Percentiles rank a stretch among this genome's conserved stretches.
These are phyloP conservation scores for Fusarium acutatum DNA, from an alignment of 2,329 filamentous ascomycete genomes.

Conservation along the genomic window DNA sequence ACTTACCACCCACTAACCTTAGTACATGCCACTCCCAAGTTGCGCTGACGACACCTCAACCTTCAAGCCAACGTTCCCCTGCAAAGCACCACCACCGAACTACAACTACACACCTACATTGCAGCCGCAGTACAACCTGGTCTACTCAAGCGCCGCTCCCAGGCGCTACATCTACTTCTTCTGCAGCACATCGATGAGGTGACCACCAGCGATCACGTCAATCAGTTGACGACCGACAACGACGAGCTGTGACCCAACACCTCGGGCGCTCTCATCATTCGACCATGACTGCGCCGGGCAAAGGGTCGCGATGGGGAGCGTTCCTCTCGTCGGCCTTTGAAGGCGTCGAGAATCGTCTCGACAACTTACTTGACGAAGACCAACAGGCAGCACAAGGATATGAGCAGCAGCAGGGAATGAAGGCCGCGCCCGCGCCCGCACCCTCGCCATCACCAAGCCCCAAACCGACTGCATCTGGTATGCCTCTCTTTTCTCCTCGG, in stretches of 20 bases:
- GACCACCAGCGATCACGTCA: conserved; percentile 30
- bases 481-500: not conserved
- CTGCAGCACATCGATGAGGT: conserved; percentile 27
- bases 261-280: conserved; percentile 40
- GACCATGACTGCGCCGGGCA: conserved; percentile 59
- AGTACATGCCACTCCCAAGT: conserved; percentile 16
- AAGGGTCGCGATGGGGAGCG: conserved; percentile 74
- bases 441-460: conserved; percentile 46
- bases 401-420: conserved; percentile 36
- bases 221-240: conserved; percentile 30
- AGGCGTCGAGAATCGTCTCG: conserved; percentile 90
- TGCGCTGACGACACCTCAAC: conserved; percentile 33
- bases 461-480: conserved; percentile 16
- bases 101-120: not conserved
- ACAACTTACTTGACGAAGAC: conserved; percentile 87
- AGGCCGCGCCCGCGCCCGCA: conserved; percentile 15
- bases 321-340: conserved; percentile 91
- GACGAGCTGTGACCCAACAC: conserved; percentile 10
- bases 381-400: conserved; percentile 27
- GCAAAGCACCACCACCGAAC: conserved; percentile 4
- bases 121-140: not conserved
- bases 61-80: conserved; percentile 17
- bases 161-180: not conserved
- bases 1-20: conserved; percentile 14
- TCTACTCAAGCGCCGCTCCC: not conserved